These are phyloP conservation scores for Coemansia interrupta DNA, from an alignment of 192 early-diverging fungal genomes.

Conservation along the genomic window DNA sequence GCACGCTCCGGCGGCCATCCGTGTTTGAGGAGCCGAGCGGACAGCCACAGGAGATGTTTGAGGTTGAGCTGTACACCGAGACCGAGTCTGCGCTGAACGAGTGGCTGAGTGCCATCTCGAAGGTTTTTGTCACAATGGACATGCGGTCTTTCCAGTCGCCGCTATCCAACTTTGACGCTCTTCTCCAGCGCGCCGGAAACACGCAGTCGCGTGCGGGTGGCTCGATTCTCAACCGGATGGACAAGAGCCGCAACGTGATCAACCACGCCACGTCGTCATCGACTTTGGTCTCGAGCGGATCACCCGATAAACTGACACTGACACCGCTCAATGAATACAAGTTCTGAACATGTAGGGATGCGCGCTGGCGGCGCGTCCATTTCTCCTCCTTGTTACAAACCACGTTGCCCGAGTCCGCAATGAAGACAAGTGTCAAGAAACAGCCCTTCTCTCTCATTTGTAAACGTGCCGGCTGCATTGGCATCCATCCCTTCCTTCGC, in stretches of 20 bases:
- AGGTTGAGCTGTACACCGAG: conserved; percentile 49
- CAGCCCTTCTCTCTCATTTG: too few species aligned
- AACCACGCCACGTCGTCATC: conserved; percentile 28
- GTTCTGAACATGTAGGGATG: conserved; percentile 3
- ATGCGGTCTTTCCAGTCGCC: conserved; percentile 48
- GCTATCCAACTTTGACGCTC: conserved; percentile 46
- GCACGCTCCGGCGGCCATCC: conserved; percentile 35
- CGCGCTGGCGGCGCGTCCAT: too few species aligned
- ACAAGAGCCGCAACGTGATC: conserved; percentile 18
- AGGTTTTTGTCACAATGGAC: conserved; percentile 50
- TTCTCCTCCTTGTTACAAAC: too few species aligned
- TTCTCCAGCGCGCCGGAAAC: conserved; percentile 40
- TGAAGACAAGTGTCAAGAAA: too few species aligned
- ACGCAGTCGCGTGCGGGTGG: conserved; percentile 28
- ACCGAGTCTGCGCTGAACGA: conserved; percentile 26
- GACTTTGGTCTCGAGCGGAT: conserved; percentile 22
- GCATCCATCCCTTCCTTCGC: too few species aligned
- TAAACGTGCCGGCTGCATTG: too few species aligned
- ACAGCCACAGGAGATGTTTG: conserved; percentile 26
- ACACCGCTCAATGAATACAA: conserved; percentile 21
- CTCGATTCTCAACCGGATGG: conserved; percentile 43
- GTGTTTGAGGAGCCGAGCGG: conserved; percentile 38
- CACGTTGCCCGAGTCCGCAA: too few species aligned
- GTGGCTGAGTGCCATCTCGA: conserved; percentile 44
- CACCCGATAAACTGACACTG: conserved; percentile 22